These are phyloP conservation scores for Colletotrichum lini DNA, from an alignment of 2,329 filamentous ascomycete species.

Conservation along the genomic window DNA sequence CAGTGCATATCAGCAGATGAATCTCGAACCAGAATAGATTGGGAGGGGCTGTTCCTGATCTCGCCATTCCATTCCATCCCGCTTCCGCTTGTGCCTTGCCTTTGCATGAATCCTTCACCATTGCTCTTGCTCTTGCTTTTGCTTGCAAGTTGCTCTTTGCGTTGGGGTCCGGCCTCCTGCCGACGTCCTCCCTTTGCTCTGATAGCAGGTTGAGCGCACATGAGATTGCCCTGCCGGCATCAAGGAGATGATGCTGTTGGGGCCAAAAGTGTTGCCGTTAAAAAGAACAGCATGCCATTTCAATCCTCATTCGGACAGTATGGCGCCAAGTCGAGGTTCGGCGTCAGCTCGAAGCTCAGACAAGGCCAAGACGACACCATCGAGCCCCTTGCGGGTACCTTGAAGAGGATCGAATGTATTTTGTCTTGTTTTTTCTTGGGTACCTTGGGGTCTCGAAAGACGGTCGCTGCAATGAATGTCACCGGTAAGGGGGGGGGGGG, in stretches of 20 bases:
- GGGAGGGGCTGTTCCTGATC: slow-evolving; percentile 5
- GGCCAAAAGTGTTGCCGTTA: background rate
- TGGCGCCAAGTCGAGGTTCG: slow-evolving; percentile 7
- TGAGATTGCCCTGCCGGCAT: slow-evolving; percentile 6
- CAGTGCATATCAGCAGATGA: too few relatives aligned
- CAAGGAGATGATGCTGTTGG: background rate
- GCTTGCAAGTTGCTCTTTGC: slow-evolving; percentile 7
- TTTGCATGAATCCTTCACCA: slow-evolving; percentile 23
- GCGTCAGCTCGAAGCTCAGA: slow-evolving; percentile 7
- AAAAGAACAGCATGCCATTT: background rate
- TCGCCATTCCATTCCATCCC: background rate
- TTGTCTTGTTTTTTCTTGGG: background rate
- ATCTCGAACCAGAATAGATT: slow-evolving; percentile 24
- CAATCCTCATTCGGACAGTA: background rate
- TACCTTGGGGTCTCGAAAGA: background rate
- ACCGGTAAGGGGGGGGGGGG: too few relatives aligned
- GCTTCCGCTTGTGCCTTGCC: background rate
- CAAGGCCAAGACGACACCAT: slow-evolving; percentile 22
- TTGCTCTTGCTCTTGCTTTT: background rate
- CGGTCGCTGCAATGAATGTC: slow-evolving; percentile 18
- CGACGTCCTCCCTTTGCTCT: slow-evolving; percentile 19
- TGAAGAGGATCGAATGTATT: background rate
- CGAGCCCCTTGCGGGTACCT: slow-evolving; percentile 13
- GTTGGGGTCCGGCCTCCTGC: slow-evolving; percentile 12
- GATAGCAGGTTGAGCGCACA: background rate